Percentiles rank a stretch among this genome's conserved stretches.
Conservation (phyloP, 306 rosid genomes). For the Notholithocarpus densiflorus region DNA sequence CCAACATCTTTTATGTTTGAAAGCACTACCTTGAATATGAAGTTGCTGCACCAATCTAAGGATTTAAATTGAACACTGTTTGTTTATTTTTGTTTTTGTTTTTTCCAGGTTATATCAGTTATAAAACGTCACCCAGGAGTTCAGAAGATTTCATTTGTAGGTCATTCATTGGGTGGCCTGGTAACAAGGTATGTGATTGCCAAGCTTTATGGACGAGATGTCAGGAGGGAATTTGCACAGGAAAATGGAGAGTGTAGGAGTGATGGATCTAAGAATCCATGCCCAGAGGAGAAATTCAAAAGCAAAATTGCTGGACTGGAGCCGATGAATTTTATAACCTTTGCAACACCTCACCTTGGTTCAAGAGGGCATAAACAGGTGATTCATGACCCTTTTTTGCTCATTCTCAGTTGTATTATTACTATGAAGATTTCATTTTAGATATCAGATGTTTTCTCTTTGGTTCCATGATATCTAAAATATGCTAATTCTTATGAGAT, state of each 20-base stretch:
- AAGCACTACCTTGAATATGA: background rate
- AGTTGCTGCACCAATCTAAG: conserved; percentile 9
- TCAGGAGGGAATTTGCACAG: conserved; percentile 17
- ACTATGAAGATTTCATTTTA: background rate
- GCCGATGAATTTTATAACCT: conserved; percentile 75
- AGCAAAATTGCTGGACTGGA: conserved; percentile 77
- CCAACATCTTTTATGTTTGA: no score
- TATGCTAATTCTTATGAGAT: background rate
- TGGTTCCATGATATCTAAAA: background rate
- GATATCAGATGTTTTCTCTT: background rate
- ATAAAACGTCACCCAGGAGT: conserved; percentile 54
- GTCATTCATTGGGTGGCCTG: conserved; percentile 83
- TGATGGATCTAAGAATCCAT: conserved; percentile 35
- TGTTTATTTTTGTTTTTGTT: background rate
- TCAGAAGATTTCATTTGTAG: conserved; percentile 69
- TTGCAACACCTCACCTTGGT: conserved; percentile 93
- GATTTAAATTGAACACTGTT: conserved; percentile 1
- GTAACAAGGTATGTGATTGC: conserved; percentile 78
- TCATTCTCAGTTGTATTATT: conserved; percentile 1
- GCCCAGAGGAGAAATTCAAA: conserved; percentile 30
- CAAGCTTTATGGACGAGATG: conserved; percentile 57
- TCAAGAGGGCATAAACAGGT: conserved; percentile 90
- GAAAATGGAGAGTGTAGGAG: conserved; percentile 42
- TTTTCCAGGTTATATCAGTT: conserved; percentile 59
- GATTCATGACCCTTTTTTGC: conserved; percentile 1